phyloP scores from a whole-genome alignment of 768 basidiomycete genomes.

The Tulasnella sp. region DNA sequence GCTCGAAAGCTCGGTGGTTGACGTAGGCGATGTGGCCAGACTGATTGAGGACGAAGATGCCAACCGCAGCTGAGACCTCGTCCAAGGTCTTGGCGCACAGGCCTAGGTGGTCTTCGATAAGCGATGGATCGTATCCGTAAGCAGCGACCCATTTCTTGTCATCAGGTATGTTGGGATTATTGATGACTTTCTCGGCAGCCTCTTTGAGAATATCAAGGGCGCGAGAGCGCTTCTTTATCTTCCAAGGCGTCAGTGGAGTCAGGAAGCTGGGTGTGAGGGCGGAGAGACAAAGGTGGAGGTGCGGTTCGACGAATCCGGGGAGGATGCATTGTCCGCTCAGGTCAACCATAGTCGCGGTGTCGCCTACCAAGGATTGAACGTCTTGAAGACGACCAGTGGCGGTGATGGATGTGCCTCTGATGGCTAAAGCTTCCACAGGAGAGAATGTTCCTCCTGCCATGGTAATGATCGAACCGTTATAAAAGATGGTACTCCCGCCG shows the following conservation, averaged over 20 bases:
- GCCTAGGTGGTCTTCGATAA: background rate
- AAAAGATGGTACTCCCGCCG: background rate
- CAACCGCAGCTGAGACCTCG: background rate
- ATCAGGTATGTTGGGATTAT: too few relatives aligned
- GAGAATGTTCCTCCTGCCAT: constrained; percentile 9
- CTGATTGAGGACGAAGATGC: constrained; percentile 27
- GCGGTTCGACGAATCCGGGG: constrained; percentile 31
- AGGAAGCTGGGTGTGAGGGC: constrained; percentile 18
- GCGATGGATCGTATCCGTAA: constrained; percentile 33
- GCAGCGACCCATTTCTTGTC: constrained; percentile 25
- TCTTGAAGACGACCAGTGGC: constrained; percentile 2
- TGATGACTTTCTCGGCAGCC: background rate
- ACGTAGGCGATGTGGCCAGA: constrained; percentile 31
- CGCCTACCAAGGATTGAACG: background rate
- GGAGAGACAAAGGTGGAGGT: constrained; percentile 31
- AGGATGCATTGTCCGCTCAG: constrained; percentile 28
- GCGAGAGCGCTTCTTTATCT: background rate
- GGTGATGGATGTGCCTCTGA: background rate
- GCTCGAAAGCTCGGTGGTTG: constrained; percentile 22
- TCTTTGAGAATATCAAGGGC: background rate
- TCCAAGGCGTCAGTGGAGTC: background rate
- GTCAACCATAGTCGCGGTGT: background rate
- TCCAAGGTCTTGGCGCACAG: background rate
- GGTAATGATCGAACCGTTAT: constrained; percentile 20
- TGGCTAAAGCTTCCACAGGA: constrained; percentile 2